Percentiles rank a stretch among this genome's conserved stretches.
Conservation (phyloP, 768 basidiomycete species). For the Leccinum arenicola region DNA sequence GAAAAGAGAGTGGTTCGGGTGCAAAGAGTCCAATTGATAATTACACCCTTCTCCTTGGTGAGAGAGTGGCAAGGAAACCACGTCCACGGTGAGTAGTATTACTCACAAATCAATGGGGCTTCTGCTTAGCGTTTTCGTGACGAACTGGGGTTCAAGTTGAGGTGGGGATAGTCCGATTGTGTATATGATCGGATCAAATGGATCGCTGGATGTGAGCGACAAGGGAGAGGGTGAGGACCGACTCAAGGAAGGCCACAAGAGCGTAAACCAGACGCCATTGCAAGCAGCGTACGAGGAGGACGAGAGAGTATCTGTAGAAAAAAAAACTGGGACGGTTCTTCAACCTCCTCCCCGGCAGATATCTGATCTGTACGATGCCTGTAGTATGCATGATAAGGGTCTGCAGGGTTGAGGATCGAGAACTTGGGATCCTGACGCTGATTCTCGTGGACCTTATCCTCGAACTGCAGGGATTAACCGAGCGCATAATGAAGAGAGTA, state of each 20-base stretch:
- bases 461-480: slow-evolving; percentile 92
- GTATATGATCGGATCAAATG: slow-evolving; percentile 16
- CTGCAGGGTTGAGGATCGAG: slow-evolving; percentile 94
- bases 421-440: slow-evolving; percentile 97
- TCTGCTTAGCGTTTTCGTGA: slow-evolving; percentile 51
- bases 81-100: too few relatives aligned
- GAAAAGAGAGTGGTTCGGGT: too few relatives aligned
- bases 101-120: too few relatives aligned
- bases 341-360: slow-evolving; percentile 67
- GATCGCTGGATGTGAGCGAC: slow-evolving; percentile 21
- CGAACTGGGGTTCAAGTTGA: slow-evolving; percentile 35
- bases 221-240: slow-evolving; percentile 11
- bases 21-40: too few relatives aligned
- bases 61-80: too few relatives aligned
- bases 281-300: slow-evolving; percentile 15
- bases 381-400: slow-evolving; percentile 99
- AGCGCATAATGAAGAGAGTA: slow-evolving; percentile 84
- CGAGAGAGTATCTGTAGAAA: slow-evolving; percentile 27
- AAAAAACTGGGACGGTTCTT: slow-evolving; percentile 53
- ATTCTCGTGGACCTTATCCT: slow-evolving; percentile 95
- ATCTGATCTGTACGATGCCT: slow-evolving; percentile 86
- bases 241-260: slow-evolving; percentile 15
- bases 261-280: slow-evolving; percentile 11
- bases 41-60: too few relatives aligned
- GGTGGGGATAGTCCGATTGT: too few relatives aligned